phyloP scores from a whole-genome alignment of 2,329 filamentous ascomycete species.

The Aspergillus amoenus region DNA sequence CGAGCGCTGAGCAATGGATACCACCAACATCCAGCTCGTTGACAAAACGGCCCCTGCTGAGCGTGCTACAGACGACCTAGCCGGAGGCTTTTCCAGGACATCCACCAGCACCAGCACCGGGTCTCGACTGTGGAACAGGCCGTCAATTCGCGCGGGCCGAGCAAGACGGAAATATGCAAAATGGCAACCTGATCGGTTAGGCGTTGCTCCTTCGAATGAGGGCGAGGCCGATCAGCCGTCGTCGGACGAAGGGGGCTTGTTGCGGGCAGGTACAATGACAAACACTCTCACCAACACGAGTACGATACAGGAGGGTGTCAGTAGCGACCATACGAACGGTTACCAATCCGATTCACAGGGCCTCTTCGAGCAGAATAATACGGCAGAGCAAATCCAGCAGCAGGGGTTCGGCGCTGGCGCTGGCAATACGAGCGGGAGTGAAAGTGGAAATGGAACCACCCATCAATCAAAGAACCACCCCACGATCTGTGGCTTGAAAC shows the following conservation, averaged over 20 bases:
- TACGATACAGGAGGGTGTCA: not conserved
- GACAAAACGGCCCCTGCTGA: slow-evolving; percentile 39
- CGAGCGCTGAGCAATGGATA: slow-evolving; percentile 14
- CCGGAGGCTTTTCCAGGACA: slow-evolving; percentile 14
- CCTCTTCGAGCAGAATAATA: slow-evolving; percentile 10
- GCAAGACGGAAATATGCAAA: slow-evolving; percentile 48
- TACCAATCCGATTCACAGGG: slow-evolving; percentile 3
- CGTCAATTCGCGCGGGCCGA: slow-evolving; percentile 40
- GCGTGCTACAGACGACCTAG: slow-evolving; percentile 19
- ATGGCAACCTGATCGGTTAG: slow-evolving; percentile 58
- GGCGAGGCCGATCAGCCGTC: slow-evolving; percentile 17
- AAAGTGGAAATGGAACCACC: not conserved
- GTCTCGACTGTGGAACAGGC: slow-evolving; percentile 20
- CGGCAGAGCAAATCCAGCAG: not conserved
- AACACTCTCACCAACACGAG: slow-evolving; percentile 14
- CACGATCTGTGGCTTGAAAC: slow-evolving; percentile 21
- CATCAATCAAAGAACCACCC: slow-evolving; percentile 8
- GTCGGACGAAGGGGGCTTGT: slow-evolving; percentile 20
- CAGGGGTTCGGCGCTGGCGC: not conserved
- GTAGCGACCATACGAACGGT: not conserved
- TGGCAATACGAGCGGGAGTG: not conserved
- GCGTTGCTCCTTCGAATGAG: slow-evolving; percentile 32
- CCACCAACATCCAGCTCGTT: slow-evolving; percentile 34
- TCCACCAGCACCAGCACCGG: slow-evolving; percentile 10
- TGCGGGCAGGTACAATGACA: slow-evolving; percentile 15